A percentile compares a stretch with the other conserved stretches of the same genome.
These are phyloP conservation scores for Diaporthe sp. DNA, from an alignment of 2,329 filamentous ascomycete genomes.

Conservation along the genomic window DNA sequence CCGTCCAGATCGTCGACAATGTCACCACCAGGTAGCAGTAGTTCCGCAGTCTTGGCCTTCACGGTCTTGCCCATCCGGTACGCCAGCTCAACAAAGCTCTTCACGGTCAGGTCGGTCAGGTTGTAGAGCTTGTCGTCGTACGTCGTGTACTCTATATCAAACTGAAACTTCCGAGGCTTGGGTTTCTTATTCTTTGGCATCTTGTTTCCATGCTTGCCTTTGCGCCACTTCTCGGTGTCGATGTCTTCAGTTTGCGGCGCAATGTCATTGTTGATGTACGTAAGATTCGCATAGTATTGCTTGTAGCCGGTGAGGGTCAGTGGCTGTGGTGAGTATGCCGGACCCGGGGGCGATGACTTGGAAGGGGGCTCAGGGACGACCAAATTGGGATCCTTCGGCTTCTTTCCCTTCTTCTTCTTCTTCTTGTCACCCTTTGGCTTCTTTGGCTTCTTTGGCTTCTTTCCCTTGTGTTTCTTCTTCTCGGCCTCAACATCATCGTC, in stretches of 20 bases:
- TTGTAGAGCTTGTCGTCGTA: constrained; percentile 81
- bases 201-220: constrained; percentile 74
- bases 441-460: constrained; percentile 41
- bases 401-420: constrained; percentile 58
- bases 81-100: constrained; percentile 84
- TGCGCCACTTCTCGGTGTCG: constrained; percentile 66
- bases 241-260: constrained; percentile 46
- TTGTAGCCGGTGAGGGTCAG: constrained; percentile 84
- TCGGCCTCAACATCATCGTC: constrained; percentile 41
- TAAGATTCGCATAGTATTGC: constrained; percentile 97
- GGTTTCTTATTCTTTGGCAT: constrained; percentile 67
- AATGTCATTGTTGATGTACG: constrained; percentile 83
- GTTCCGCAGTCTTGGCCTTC: constrained; percentile 43
- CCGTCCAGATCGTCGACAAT: constrained; percentile 33
- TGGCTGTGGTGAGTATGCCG: constrained; percentile 89
- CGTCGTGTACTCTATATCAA: constrained; percentile 89
- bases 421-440: constrained; percentile 52
- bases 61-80: constrained; percentile 76
- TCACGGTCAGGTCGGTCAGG: constrained; percentile 86
- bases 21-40: constrained; percentile 30
- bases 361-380: constrained; percentile 80
- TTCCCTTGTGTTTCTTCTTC: constrained; percentile 49
- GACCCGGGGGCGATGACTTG: constrained; percentile 81
- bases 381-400: constrained; percentile 70
- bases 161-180: constrained; percentile 76